These are phyloP conservation scores for Corrigiola litoralis DNA, from an alignment of 179 eudicot species.

Conservation along the genomic window DNA sequence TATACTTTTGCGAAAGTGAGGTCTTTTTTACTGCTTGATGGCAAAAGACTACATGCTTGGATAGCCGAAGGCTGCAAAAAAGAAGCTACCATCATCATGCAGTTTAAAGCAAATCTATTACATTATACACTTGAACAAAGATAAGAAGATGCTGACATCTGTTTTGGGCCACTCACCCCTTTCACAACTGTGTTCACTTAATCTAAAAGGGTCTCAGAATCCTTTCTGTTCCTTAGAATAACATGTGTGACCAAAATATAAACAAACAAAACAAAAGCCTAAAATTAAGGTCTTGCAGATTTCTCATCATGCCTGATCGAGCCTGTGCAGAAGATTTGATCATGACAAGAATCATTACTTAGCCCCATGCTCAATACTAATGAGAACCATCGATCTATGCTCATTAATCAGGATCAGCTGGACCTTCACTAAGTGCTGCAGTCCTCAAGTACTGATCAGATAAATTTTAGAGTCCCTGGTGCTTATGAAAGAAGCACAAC, in stretches of 20 bases:
- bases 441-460: background rate
- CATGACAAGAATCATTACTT: constrained; percentile 7
- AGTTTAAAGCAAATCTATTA: background rate
- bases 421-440: background rate
- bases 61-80: constrained; percentile 22
- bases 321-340: constrained; percentile 6
- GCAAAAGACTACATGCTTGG: background rate
- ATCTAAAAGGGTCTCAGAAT: background rate
- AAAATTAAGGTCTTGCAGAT: background rate
- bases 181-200: background rate
- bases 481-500: too few species aligned
- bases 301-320: constrained; percentile 3
- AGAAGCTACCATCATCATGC: background rate
- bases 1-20: background rate
- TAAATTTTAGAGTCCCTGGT: too few species aligned
- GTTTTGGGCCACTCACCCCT: background rate
- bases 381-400: background rate
- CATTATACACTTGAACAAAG: background rate
- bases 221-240: background rate
- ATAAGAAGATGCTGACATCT: background rate
- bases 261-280: constrained; percentile 7
- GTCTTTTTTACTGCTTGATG: background rate
- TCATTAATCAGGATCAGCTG: background rate
- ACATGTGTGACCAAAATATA: background rate
- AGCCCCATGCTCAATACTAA: constrained; percentile 15